Conservation (phyloP, 1,284 basidiomycete species). For the Golubevia sp. region DNA sequence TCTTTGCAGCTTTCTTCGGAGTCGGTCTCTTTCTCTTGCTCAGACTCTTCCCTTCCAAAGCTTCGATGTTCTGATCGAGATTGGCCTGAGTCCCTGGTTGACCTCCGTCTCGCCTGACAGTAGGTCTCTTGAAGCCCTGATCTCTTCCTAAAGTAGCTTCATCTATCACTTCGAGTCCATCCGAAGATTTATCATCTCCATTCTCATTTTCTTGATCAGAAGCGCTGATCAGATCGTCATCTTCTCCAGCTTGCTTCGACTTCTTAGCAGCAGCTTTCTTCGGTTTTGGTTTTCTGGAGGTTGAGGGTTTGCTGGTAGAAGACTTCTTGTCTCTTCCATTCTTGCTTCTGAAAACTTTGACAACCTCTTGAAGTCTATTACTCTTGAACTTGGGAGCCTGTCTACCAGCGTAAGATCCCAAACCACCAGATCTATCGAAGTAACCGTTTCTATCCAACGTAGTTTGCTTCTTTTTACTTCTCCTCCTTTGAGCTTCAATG, state of each 20-base stretch:
- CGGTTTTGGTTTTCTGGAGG: background rate
- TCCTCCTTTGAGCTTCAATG: slow-evolving; percentile 58
- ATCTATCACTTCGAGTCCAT: slow-evolving; percentile 18
- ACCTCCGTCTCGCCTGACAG: slow-evolving; percentile 21
- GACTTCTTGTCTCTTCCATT: slow-evolving; percentile 2
- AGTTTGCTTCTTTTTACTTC: slow-evolving; percentile 68
- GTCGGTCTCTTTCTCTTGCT: background rate
- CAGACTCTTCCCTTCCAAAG: background rate
- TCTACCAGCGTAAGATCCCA: slow-evolving; percentile 73
- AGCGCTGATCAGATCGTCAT: slow-evolving; percentile 2
- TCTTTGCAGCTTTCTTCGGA: background rate
- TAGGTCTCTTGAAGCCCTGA: slow-evolving; percentile 30
- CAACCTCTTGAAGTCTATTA: slow-evolving; percentile 86
- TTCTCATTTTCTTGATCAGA: background rate
- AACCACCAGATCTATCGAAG: slow-evolving; percentile 65
- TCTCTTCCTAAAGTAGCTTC: slow-evolving; percentile 36
- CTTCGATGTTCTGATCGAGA: background rate
- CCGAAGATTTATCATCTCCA: slow-evolving; percentile 22
- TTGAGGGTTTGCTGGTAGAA: background rate
- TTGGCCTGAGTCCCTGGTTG: background rate
- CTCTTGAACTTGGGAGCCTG: slow-evolving; percentile 79
- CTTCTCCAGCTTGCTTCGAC: slow-evolving; percentile 6
- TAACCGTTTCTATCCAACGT: slow-evolving; percentile 66
- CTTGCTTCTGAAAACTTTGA: slow-evolving; percentile 70
- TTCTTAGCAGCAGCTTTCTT: background rate